Conservation (phyloP, 1,139 yeast species). For the Pichia sp. region DNA sequence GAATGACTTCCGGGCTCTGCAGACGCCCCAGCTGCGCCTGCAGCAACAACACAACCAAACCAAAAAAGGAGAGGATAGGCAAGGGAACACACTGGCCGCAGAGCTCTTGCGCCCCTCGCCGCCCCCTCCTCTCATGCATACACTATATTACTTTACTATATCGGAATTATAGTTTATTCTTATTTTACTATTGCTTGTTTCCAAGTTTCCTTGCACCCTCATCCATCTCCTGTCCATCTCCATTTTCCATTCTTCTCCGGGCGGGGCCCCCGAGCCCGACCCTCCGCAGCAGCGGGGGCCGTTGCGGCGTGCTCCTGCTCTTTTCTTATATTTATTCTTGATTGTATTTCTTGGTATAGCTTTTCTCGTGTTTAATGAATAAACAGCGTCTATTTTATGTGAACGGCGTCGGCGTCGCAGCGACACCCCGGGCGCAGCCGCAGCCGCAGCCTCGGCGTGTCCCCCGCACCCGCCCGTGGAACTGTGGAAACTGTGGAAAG, state of each 20-base stretch:
- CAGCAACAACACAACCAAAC: neutral
- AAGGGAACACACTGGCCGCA: no score
- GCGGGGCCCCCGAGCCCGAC: neutral
- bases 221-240: neutral
- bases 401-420: neutral
- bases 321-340: constrained; percentile 4
- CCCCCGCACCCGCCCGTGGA: neutral
- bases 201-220: neutral
- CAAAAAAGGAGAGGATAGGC: neutral
- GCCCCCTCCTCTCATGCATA: neutral
- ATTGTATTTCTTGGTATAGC: constrained; percentile 19
- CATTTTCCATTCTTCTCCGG: neutral
- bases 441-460: neutral
- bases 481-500: constrained; percentile 1
- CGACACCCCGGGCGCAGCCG: neutral
- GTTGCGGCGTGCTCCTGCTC: neutral
- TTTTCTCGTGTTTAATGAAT: constrained; percentile 31
- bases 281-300: no score
- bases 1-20: constrained; percentile 8
- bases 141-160: constrained; percentile 4
- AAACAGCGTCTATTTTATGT: constrained; percentile 23
- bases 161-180: constrained; percentile 7
- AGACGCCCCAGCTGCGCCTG: neutral
- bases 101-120: neutral
- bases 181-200: constrained; percentile 5